Evolutionary conservation across 805 yeast genomes (phyloP).

Genomic region (Debaryomyces hansenii): DNA sequence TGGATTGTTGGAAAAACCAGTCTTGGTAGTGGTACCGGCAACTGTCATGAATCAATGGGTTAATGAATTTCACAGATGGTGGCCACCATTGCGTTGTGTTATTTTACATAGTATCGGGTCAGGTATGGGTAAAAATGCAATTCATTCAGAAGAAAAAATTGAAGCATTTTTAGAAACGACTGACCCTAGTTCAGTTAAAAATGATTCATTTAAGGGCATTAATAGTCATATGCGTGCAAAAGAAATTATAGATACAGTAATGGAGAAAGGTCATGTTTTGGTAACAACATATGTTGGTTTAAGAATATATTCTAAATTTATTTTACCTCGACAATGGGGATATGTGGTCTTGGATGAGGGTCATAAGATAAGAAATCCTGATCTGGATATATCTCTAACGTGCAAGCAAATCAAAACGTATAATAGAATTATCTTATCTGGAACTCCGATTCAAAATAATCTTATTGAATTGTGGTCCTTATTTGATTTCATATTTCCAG

Average conservation of each 20-base stretch:
- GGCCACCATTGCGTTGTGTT: conserved; percentile 90
- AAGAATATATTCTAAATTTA: conserved; percentile 59
- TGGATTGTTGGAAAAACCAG: conserved; percentile 70
- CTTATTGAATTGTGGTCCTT: conserved; percentile 90
- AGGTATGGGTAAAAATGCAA: conserved; percentile 55
- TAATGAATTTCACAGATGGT: conserved; percentile 94
- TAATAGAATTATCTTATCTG: conserved; percentile 86
- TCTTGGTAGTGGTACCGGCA: conserved; percentile 90
- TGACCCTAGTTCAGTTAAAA: conserved; percentile 28
- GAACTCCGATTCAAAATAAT: conserved; percentile 96
- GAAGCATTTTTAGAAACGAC: conserved; percentile 50
- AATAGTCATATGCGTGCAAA: conserved; percentile 41
- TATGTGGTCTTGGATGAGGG: conserved; percentile 94
- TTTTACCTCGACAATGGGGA: conserved; percentile 79
- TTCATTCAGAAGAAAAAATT: conserved; percentile 45
- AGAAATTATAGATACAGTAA: conserved; percentile 55
- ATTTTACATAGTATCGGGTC: conserved; percentile 91
- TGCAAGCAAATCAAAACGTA: conserved; percentile 83
- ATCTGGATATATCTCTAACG: conserved; percentile 79
- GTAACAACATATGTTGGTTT: conserved; percentile 92
- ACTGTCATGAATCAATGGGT: conserved; percentile 97
- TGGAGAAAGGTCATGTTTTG: conserved; percentile 73
- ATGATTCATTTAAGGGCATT: conserved; percentile 23
- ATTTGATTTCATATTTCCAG: conserved; percentile 94
- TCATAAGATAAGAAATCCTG: conserved; percentile 94